Percentiles rank a stretch among this genome's conserved stretches.
These are phyloP conservation scores for Lactarius vividus DNA, from an alignment of 768 basidiomycete species.

Conservation along the genomic window DNA sequence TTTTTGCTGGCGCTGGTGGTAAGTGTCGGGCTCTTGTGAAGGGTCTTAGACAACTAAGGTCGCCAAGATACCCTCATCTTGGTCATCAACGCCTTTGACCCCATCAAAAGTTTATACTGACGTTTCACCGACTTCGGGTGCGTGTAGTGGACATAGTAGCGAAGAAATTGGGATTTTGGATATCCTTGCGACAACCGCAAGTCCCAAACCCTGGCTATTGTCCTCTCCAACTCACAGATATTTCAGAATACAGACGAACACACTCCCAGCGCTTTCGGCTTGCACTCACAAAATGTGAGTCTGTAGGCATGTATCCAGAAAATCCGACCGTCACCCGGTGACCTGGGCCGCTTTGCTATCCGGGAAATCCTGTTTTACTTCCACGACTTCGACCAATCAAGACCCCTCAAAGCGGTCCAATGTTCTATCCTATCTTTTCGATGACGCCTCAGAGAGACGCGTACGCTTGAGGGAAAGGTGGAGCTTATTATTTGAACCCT, in stretches of 20 bases:
- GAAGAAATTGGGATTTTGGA: no score
- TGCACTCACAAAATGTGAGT: constrained; percentile 4
- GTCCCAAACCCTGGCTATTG: no score
- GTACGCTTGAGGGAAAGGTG: constrained; percentile 26
- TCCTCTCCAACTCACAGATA: no score
- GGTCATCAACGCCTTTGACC: not conserved
- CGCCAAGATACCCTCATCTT: not conserved
- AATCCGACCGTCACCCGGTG: constrained; percentile 42
- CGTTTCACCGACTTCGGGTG: not conserved
- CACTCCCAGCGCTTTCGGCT: not conserved
- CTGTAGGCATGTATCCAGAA: constrained; percentile 6
- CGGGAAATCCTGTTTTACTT: constrained; percentile 61
- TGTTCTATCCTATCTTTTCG: constrained; percentile 46
- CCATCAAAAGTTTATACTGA: not conserved
- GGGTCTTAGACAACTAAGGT: not conserved
- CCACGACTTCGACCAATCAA: constrained; percentile 51
- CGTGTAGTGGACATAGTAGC: no score
- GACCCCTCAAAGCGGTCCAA: constrained; percentile 66
- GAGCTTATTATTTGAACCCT: constrained; percentile 22
- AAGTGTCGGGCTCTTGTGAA: not conserved
- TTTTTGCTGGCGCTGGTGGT: not conserved
- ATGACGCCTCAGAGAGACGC: constrained; percentile 19
- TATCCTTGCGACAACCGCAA: no score
- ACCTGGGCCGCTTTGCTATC: constrained; percentile 59
- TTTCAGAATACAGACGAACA: not conserved